A percentile compares a stretch with the other conserved stretches of the same genome.
phyloP scores from a whole-genome alignment of 148 eudicot genomes.

The Polygonum maritimum region DNA sequence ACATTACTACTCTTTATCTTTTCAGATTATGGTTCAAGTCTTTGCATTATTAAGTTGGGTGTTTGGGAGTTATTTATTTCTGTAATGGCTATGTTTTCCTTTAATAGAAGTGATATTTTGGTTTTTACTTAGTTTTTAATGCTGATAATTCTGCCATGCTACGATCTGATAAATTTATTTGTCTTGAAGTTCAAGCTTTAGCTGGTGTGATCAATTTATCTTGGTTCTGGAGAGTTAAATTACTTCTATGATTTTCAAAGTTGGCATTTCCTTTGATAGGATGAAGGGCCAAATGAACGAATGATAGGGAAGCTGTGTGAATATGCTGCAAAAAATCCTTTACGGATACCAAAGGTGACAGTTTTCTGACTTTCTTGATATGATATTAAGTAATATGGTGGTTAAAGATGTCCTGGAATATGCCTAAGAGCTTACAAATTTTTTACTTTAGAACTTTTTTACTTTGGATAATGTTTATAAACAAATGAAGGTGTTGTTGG shows the following conservation, averaged over 20 bases:
- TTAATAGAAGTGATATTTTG: neutral
- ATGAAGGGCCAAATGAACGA: constrained; percentile 77
- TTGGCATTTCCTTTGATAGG: constrained; percentile 32
- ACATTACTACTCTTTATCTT: neutral
- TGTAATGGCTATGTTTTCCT: neutral
- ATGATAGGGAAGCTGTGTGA: constrained; percentile 92
- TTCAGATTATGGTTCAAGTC: neutral
- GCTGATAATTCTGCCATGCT: neutral
- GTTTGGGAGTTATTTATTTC: neutral
- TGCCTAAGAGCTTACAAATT: neutral
- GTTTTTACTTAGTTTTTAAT: neutral
- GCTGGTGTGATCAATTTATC: neutral
- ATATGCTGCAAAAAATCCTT: constrained; percentile 87
- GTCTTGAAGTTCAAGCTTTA: neutral
- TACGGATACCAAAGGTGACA: constrained; percentile 88
- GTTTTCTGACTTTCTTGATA: neutral
- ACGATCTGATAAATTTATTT: neutral
- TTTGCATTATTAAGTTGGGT: neutral
- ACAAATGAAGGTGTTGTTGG: neutral
- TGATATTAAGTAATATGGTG: neutral
- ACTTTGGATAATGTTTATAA: neutral
- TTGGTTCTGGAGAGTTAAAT: neutral
- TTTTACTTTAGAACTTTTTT: neutral
- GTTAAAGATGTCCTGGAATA: neutral
- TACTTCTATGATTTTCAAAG: neutral